Evolutionary conservation across 345 rosid genomes (phyloP), one percentile per base, ranked within the genome.

Genomic region (Corymbia maculata): DNA sequence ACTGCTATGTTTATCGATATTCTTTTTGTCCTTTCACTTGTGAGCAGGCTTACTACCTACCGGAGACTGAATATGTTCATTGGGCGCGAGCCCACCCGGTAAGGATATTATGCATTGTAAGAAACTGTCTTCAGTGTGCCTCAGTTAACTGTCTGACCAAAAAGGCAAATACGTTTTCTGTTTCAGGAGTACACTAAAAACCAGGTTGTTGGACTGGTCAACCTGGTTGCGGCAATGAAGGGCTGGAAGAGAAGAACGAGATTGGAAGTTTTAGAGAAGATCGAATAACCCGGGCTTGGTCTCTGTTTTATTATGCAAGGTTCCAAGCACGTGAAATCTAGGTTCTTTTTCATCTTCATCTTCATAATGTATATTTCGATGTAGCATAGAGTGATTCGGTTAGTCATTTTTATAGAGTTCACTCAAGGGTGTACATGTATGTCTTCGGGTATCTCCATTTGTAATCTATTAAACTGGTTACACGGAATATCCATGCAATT

Each of bases 31-130:
- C 64, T 52, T 24, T 13, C 57, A 75, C 52, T 51, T 55, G 9
- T 28, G 80, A 55, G 88, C 95, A 98, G 99, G 99, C 97, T 53
- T 97, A 94, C 93, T 97, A 98, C 92, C 96, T 98, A 36, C 99
- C 99, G 3, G 98, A 97, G 90, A 98, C 99, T 6, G 99, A 98
- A 92, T 97, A 92, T 75, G 97, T 97, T 36, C 99, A 98, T 90
- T 97, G 98, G 99, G 96, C 98, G 45, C 96, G 98, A 16, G 94
- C 92, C 92, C 99, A 96, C 87, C 98, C 99, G 64, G 99, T 98
- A 94, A 86, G 79, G 19, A 86, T 89, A 49, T 51, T 86, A 12
- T 22, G 82, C 49, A 75, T 75, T 44, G 26, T 36, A 26, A 42
- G 11, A 75, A 44, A 42, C 82, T 70, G 13, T 75, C 49, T 75